Conservation (phyloP, 805 yeast genomes). For the Clavispora asparagi region DNA sequence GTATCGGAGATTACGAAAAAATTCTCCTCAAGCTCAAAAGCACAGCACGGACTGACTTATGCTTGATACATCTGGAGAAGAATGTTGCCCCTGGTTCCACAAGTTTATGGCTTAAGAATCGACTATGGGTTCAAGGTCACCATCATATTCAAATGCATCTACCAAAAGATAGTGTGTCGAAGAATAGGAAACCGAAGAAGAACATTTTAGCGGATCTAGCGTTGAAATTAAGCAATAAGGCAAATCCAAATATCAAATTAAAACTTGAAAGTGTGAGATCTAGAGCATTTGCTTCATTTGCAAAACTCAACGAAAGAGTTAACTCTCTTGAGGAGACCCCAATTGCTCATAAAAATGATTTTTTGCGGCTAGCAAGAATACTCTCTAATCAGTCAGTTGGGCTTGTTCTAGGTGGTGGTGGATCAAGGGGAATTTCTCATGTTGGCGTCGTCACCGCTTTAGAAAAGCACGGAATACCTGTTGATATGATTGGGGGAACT, state of each 20-base stretch:
- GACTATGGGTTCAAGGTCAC: slow-evolving; percentile 90
- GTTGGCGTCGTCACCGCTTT: slow-evolving; percentile 86
- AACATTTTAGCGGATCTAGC: slow-evolving; percentile 32
- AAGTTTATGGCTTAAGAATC: slow-evolving; percentile 71
- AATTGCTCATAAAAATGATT: slow-evolving; percentile 51
- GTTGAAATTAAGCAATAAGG: slow-evolving; percentile 24
- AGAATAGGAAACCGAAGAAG: slow-evolving; percentile 15
- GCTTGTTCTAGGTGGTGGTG: slow-evolving; percentile 94
- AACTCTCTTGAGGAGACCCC: slow-evolving; percentile 15
- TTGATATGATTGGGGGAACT: slow-evolving; percentile 93
- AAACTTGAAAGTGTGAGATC: slow-evolving; percentile 30
- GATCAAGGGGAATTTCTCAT: slow-evolving; percentile 92
- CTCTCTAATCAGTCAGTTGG: slow-evolving; percentile 93
- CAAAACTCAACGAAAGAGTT: slow-evolving; percentile 20
- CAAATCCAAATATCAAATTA: slow-evolving; percentile 29
- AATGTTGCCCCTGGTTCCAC: slow-evolving; percentile 84
- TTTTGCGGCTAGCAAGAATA: slow-evolving; percentile 81
- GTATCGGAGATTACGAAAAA: slow-evolving; percentile 81
- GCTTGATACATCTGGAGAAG: slow-evolving; percentile 77
- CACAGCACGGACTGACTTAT: slow-evolving; percentile 82
- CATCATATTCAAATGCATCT: slow-evolving; percentile 80
- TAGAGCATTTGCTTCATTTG: slow-evolving; percentile 23
- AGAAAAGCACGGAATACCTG: slow-evolving; percentile 89
- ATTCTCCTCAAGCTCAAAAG: slow-evolving; percentile 69
- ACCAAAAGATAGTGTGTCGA: slow-evolving; percentile 15